Evolutionary conservation across 345 rosid species (phyloP).

Genomic region (Atalantia buxifolia): DNA sequence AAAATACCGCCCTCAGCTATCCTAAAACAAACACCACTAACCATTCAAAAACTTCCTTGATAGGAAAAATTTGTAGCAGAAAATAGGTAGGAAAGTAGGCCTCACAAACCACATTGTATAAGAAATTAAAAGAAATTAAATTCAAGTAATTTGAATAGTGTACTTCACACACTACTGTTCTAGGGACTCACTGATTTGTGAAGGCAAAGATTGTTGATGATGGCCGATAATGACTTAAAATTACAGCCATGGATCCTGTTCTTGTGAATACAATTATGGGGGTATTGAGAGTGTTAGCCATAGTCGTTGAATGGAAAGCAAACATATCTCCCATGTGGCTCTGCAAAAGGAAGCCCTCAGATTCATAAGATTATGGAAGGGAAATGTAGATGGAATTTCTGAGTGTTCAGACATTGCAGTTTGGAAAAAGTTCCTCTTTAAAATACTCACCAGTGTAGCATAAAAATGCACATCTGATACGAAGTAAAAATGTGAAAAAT

Average conservation of each 20-base stretch:
- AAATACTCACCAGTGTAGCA: neutral
- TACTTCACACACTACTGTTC: neutral
- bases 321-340: conserved; percentile 97
- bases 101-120: neutral
- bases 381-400: neutral
- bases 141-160: neutral
- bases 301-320: conserved; percentile 89
- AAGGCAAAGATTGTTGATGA: conserved; percentile 85
- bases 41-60: neutral
- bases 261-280: conserved; percentile 89
- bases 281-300: conserved; percentile 83
- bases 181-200: conserved; percentile 76
- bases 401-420: neutral
- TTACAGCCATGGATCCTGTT: conserved; percentile 92
- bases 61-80: neutral
- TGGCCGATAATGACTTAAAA: conserved; percentile 84
- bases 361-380: conserved; percentile 15
- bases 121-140: conserved; percentile 10
- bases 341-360: conserved; percentile 42
- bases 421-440: neutral
- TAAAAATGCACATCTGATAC: neutral
- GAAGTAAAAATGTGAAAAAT: neutral
- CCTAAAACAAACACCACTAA: neutral
- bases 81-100: neutral
- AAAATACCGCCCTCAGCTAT: neutral